These are phyloP conservation scores for Pseudevernia furfuracea DNA, from an alignment of 495 filamentous ascomycete species.

Conservation along the genomic window DNA sequence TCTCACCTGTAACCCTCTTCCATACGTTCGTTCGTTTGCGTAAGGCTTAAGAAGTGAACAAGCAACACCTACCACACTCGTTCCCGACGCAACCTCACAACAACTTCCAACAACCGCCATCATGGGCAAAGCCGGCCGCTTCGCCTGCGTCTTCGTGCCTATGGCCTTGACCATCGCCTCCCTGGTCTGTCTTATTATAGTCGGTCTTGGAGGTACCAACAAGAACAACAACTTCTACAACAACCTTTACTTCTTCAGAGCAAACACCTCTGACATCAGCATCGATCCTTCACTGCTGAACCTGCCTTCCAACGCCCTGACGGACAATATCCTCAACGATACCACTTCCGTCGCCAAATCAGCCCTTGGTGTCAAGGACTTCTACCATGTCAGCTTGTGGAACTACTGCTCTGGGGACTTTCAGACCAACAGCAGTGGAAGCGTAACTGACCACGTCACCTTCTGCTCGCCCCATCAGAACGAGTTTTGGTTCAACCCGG, in stretches of 20 bases:
- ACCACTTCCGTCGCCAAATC: slow-evolving; percentile 28
- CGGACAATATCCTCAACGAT: slow-evolving; percentile 41
- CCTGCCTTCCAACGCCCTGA: slow-evolving; percentile 28
- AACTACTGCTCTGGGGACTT: slow-evolving; percentile 67
- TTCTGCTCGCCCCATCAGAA: slow-evolving; percentile 52
- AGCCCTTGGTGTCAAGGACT: slow-evolving; percentile 57
- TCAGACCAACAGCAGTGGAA: slow-evolving; percentile 42
- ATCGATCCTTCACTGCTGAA: slow-evolving; percentile 21
- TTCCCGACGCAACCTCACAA: neutral
- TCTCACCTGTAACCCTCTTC: neutral
- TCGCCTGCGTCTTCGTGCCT: slow-evolving; percentile 74
- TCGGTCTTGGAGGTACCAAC: slow-evolving; percentile 63
- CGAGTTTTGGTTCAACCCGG: slow-evolving; percentile 70
- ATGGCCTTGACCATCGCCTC: slow-evolving; percentile 66
- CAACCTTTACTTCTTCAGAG: slow-evolving; percentile 64
- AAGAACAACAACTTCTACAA: slow-evolving; percentile 44
- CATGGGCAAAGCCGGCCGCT: slow-evolving; percentile 68
- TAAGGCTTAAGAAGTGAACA: neutral
- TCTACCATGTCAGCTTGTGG: slow-evolving; percentile 79
- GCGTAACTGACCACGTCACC: slow-evolving; percentile 32
- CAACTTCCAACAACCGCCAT: slow-evolving; percentile 27
- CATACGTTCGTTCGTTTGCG: slow-evolving; percentile 1
- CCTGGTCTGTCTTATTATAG: slow-evolving; percentile 64
- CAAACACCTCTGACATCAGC: slow-evolving; percentile 35
- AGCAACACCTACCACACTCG: neutral